Base-by-base conservation (phyloP, 73 alveolate species). In the Paramecium pentaurelia region DNA sequence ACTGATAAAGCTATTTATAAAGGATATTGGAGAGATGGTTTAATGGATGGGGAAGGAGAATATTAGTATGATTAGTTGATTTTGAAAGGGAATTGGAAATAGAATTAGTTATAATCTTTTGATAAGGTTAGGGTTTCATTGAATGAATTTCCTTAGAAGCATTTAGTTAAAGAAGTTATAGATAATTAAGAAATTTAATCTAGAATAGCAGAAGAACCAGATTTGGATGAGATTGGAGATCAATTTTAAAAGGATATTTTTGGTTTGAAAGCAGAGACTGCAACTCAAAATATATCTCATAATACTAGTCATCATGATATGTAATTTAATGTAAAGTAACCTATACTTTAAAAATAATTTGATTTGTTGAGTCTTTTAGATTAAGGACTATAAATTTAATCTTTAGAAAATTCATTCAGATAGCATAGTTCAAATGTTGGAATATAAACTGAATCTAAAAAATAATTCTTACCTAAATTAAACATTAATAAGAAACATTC, bases 1-100 rank as follows among this genome's bases (percentile, higher is more conserved):
- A 25, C 25, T 30, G 95, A 92, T 58, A 95, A 95, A 9, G 85
- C 84, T 3, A 28, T 9, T 14, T 92, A 92, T 59, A 73, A 86
- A 18, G 95, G 95, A 10, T 88, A 85, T 36, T 92, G 95, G 89
- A 92, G 32, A 18, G 94, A 77, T 14, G 94, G 58, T 77, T 75
- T 30, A 30, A 90, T 90, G 94, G 94, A 44, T 75, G 75, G 94
- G 64, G 94, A 87, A 40, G 88, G 88, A 75, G 49, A 37, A 0
- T 75, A 75, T 75, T 34, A 40, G 30, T 75, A 37, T 38, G 38
- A 75, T 22, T 14, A 14, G 4, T 32, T 75, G 18, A 14, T 37
- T 32, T 75, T 75, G 49, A 75, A 40, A 40, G 88, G 88, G 9
- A 34, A 32, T 34, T 75, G 88, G 88, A 37, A 27, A 36, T 34